These are phyloP conservation scores for Coleophoma eucalyptorum DNA, from an alignment of 2,329 filamentous ascomycete species.

Conservation along the genomic window DNA sequence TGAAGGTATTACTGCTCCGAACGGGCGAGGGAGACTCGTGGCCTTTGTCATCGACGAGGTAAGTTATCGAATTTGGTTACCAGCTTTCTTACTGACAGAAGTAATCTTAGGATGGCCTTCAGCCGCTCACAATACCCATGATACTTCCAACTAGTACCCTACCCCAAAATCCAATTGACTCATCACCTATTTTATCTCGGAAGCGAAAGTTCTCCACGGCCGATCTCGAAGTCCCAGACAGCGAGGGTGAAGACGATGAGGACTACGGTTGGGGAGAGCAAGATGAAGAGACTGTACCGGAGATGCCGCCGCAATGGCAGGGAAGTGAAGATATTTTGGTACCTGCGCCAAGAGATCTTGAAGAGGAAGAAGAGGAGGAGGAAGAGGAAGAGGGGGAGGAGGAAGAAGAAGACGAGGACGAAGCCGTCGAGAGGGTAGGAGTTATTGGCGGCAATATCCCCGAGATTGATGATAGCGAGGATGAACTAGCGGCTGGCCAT, in stretches of 20 bases:
- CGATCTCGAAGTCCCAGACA: slow-evolving; percentile 56
- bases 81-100: neutral
- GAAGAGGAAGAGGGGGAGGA: slow-evolving; percentile 7
- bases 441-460: neutral
- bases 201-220: slow-evolving; percentile 65
- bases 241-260: slow-evolving; percentile 57
- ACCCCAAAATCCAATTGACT: neutral
- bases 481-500: slow-evolving; percentile 10
- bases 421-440: neutral
- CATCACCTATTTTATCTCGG: slow-evolving; percentile 29
- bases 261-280: slow-evolving; percentile 71
- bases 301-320: slow-evolving; percentile 63
- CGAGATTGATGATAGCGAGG: slow-evolving; percentile 15
- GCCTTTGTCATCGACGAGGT: slow-evolving; percentile 22
- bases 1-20: slow-evolving; percentile 39
- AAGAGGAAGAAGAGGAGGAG: slow-evolving; percentile 12
- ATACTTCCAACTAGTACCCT: slow-evolving; percentile 17
- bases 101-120: slow-evolving; percentile 7
- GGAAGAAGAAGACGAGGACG: slow-evolving; percentile 3
- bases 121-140: slow-evolving; percentile 4
- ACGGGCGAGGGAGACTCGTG: slow-evolving; percentile 12
- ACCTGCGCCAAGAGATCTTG: slow-evolving; percentile 12
- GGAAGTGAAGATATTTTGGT: slow-evolving; percentile 62
- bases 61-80: neutral
- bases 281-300: slow-evolving; percentile 57